Conservation (phyloP, 2,329 filamentous ascomycete genomes). For the Juglanconis juglandina region DNA sequence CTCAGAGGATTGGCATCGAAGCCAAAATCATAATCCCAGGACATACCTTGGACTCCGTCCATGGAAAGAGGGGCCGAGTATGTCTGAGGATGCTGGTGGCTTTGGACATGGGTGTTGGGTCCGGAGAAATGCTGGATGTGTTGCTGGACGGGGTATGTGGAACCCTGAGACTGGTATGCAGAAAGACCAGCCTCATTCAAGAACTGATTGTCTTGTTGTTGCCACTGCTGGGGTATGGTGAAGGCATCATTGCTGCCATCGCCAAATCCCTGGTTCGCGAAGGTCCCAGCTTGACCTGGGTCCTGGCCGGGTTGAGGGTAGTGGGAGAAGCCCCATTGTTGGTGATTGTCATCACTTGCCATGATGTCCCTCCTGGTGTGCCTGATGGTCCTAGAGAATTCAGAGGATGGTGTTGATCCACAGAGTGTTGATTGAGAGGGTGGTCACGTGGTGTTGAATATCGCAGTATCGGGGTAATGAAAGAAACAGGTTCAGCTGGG, state of each 20-base stretch:
- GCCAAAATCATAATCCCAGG: conserved; percentile 16
- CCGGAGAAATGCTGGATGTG: conserved; percentile 5
- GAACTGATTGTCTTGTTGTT: conserved; percentile 12
- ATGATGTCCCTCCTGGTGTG: neutral
- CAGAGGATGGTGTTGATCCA: neutral
- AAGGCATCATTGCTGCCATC: conserved; percentile 9
- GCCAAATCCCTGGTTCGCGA: conserved; percentile 11
- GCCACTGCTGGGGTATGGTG: conserved; percentile 16
- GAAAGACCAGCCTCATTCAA: conserved; percentile 2
- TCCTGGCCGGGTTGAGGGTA: conserved; percentile 14
- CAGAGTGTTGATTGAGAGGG: neutral
- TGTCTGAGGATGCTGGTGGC: conserved; percentile 14
- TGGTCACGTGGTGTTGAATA: conserved; percentile 5
- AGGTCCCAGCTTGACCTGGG: conserved; percentile 8
- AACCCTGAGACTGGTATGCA: conserved; percentile 9
- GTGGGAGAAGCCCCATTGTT: conserved; percentile 17
- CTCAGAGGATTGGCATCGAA: conserved; percentile 10
- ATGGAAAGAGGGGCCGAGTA: conserved; percentile 11
- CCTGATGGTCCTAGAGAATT: neutral
- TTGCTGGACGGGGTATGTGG: conserved; percentile 12
- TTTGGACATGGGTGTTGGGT: conserved; percentile 4
- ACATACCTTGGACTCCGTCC: conserved; percentile 6
- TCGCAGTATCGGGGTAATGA: neutral
- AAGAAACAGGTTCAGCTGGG: neutral
- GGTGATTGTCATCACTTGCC: conserved; percentile 17